phyloP scores from a whole-genome alignment of 768 basidiomycete species.

The Auricularia sp. region DNA sequence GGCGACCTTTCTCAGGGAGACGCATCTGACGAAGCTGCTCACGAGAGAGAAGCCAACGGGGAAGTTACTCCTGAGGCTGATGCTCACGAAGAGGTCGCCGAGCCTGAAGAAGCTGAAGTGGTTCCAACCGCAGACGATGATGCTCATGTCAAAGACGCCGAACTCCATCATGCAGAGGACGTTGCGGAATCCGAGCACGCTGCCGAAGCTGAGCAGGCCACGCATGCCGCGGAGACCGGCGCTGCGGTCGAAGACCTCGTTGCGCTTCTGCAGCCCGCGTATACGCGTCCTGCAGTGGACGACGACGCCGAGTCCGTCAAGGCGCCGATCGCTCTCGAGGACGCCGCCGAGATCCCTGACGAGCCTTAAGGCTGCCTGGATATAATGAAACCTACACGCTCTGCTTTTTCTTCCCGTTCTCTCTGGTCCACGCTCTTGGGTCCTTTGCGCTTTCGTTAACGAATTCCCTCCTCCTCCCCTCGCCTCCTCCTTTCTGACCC shows the following conservation, averaged over 20 bases:
- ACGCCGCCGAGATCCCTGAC: neutral
- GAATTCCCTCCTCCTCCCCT: neutral
- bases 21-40: neutral
- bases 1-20: conserved; percentile 1
- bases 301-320: neutral
- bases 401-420: neutral
- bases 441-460: neutral
- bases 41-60: neutral
- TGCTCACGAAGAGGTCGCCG: conserved; percentile 7
- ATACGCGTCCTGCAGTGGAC: neutral
- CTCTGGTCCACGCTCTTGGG: neutral
- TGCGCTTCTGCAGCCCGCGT: neutral
- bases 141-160: conserved; percentile 8
- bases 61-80: conserved; percentile 6
- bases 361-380: neutral
- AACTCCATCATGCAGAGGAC: conserved; percentile 12
- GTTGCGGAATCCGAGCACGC: conserved; percentile 4
- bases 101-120: conserved; percentile 1
- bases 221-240: conserved; percentile 3
- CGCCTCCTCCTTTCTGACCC: neutral
- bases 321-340: neutral
- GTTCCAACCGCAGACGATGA: neutral
- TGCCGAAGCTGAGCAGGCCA: conserved; percentile 9
- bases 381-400: neutral
- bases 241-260: conserved; percentile 2